Percentiles rank a stretch among this genome's conserved stretches.
phyloP scores from a whole-genome alignment of 1,139 yeast species.

The Sugiyamaella xylanicola region DNA sequence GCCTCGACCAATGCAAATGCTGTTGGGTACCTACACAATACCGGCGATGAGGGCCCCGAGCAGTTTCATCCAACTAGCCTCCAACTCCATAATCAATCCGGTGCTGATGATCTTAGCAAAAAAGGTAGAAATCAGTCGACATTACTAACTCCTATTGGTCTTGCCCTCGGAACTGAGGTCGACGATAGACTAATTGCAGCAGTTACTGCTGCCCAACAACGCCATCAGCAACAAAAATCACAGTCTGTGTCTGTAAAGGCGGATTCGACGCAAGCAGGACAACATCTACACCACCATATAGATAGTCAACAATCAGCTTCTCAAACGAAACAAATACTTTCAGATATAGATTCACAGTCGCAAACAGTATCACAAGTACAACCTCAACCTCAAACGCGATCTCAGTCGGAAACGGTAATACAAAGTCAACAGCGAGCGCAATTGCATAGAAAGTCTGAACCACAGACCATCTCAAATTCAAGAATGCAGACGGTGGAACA shows the following conservation, averaged over 20 bases:
- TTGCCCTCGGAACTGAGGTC: constrained; percentile 51
- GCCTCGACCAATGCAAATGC: constrained; percentile 5
- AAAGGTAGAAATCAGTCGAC: neutral
- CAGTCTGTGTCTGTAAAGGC: neutral
- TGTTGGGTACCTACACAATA: neutral
- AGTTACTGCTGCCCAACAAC: constrained; percentile 56
- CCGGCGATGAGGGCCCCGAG: constrained; percentile 12
- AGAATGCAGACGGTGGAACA: too few relatives aligned
- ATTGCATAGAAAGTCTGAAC: too few relatives aligned
- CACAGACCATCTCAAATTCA: too few relatives aligned
- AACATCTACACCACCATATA: neutral
- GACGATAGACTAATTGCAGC: constrained; percentile 62
- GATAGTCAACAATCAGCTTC: neutral
- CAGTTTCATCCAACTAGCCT: constrained; percentile 10
- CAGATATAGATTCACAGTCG: neutral
- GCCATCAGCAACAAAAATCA: constrained; percentile 5
- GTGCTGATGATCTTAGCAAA: neutral
- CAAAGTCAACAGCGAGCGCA: too few relatives aligned
- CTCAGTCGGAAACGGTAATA: too few relatives aligned
- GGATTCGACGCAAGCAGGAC: neutral
- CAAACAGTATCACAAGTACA: neutral
- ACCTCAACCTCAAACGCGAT: neutral
- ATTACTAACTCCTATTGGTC: constrained; percentile 15
- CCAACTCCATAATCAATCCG: constrained; percentile 18
- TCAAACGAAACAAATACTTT: neutral